A percentile compares a stretch with the other conserved stretches of the same genome.
Conservation (phyloP, 805 yeast genomes). For the Candida palmyrensis region DNA sequence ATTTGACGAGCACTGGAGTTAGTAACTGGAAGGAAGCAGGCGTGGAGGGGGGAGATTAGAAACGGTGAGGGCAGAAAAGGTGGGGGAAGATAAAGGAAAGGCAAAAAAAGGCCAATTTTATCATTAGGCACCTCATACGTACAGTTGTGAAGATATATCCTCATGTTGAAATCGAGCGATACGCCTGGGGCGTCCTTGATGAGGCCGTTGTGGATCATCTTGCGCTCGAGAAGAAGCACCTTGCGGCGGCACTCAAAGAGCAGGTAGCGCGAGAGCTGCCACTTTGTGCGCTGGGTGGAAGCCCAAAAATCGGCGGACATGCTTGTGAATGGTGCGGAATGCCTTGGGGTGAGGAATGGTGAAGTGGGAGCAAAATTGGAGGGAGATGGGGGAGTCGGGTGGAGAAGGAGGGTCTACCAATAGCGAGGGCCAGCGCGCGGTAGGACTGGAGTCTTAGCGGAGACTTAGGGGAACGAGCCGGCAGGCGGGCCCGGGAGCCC, state of each 20-base stretch:
- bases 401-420: no score
- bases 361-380: no score
- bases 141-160: slow-evolving; percentile 71
- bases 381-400: no score
- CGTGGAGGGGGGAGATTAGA: neutral
- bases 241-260: slow-evolving; percentile 44
- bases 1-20: slow-evolving; percentile 48
- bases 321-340: no score
- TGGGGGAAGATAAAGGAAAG: neutral
- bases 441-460: no score
- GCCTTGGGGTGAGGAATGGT: no score
- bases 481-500: no score
- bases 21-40: no score
- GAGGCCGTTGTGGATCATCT: slow-evolving; percentile 40
- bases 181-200: slow-evolving; percentile 41
- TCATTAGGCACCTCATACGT: slow-evolving; percentile 7
- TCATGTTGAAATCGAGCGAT: slow-evolving; percentile 53
- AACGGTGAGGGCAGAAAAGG: neutral
- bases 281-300: slow-evolving; percentile 72
- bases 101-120: no score
- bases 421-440: no score
- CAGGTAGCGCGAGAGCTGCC: slow-evolving; percentile 73
- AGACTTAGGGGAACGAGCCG: no score
- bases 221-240: slow-evolving; percentile 33
- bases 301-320: slow-evolving; percentile 89